Base-by-base conservation (phyloP, 129 eudicot species). In the Sambucus nigra region DNA sequence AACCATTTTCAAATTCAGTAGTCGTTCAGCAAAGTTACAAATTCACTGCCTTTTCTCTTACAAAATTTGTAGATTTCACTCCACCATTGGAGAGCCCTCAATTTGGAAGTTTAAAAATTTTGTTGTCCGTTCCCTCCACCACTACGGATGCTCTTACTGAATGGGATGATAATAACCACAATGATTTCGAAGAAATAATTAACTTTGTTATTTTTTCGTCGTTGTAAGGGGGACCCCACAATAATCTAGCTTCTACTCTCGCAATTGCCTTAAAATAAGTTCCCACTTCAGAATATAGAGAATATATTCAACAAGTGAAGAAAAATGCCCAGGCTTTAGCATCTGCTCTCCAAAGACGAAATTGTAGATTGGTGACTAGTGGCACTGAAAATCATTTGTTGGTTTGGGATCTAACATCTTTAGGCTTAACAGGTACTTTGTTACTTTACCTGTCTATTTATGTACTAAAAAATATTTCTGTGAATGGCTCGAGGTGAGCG, bases 201-300 rank as follows among this genome's bases (percentile, higher is more conserved):
- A 91, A 75, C 51, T 85, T 82, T 79, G 99, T 95, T 58, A 95
- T 91, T 49, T 91, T 88, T 65, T 94, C 99, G 7, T 88, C 95
- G 0, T 67, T 91, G 69, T 95, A 91, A 74, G 99, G 99, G 52
- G 99, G 99, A n/a, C 99, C 99, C 25, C 99, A 91, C 75, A 91
- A 91, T 32, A 86, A 91, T 60, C 95, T 82, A 73, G 86, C 86
- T 61, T 95, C 95, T 51, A 95, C 94, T 26, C 95, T 91, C 54
- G 99, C 99, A 8, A 73, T 91, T 56, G 89, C 95, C 25, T 49
- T 91, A 84, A 91, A 91, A 52, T 94, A 91, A 70, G 80, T 86
- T 61, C 89, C 94, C 62, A 81, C 94, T 29, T 75, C 76, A 11
- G 95, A 91, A 63, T 86, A 76, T 76, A 91, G 68, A 75, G 80